Evolutionary conservation across 2,329 filamentous ascomycete genomes (phyloP), one percentile per base, ranked within the genome.

Genomic region (Sordariomycetes sp.): DNA sequence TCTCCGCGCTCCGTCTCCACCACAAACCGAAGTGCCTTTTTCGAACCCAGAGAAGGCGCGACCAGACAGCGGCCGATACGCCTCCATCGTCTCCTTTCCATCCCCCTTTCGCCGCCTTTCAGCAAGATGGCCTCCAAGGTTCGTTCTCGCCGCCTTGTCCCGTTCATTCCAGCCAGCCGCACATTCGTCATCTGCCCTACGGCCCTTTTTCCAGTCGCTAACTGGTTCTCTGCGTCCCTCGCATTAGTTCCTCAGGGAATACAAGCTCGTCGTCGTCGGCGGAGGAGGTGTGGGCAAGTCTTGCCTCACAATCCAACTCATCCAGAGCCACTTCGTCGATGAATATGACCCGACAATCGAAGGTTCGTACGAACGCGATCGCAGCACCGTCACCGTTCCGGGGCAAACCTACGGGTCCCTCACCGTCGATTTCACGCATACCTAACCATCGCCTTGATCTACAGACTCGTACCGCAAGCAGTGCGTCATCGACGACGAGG

Each of bases 271-370:
- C 61, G 94, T 97, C 62, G 92, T 99, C 65, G 94, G 94, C 67
- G 94, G 95, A 69, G 94, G 94, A 81, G 94, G 94, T 74, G 94
- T 99, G 64, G 94, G 94, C 78, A 99, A 99, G 81, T 97, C 93
- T 62, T 97, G 94, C 78, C 83, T 99, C 80, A 97, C 94, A 60
- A 97, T 99, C 70, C 94, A 97, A 79, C 85, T 93, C 75, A 90
- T 90, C 68, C 87, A 92, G 77, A 93, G 88, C 74, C 94, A 99
- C 74, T 99, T 99, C 79, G 93, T 97, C 71, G 94, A 97, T 75
- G 94, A 97, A 76, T 99, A 99, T 75, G 94, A 99, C 75, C 94
- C 94, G 59, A 99, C 94, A 68, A 97, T 99, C 70, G 94, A 99
- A 89, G 94, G 94, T 92, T 74, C 66, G 81, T 73, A 24, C 46